A percentile compares a stretch with the other conserved stretches of the same genome.
Conservation (phyloP, 306 rosid species). For the Psophocarpus tetragonolobus region DNA sequence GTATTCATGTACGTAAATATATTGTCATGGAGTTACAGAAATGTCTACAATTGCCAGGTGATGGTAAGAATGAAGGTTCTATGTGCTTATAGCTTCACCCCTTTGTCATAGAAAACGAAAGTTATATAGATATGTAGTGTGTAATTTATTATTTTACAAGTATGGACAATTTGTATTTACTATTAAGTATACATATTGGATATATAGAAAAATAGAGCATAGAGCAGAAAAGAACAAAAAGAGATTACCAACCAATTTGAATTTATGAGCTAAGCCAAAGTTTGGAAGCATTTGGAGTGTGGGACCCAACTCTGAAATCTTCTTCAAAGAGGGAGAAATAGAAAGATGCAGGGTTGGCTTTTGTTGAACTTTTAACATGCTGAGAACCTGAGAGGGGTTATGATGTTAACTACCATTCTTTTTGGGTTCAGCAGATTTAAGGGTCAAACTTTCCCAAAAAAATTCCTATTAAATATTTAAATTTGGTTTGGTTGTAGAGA, state of each 20-base stretch:
- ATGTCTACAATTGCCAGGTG: constrained; percentile 8
- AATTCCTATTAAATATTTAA: constrained; percentile 32
- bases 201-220: background rate
- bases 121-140: background rate
- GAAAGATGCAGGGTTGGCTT: background rate
- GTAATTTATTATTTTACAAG: background rate
- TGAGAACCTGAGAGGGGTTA: constrained; percentile 50
- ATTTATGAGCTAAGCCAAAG: constrained; percentile 53
- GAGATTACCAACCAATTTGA: constrained; percentile 57
- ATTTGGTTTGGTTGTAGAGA: constrained; percentile 44
- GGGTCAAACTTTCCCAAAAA: constrained; percentile 54
- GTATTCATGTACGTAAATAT: background rate
- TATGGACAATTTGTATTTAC: constrained; percentile 16
- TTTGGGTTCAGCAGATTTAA: constrained; percentile 41
- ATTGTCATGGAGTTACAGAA: background rate
- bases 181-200: background rate
- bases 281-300: constrained; percentile 46
- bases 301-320: constrained; percentile 50
- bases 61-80: constrained; percentile 14
- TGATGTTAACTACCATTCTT: constrained; percentile 47
- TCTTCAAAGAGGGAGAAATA: background rate
- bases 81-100: background rate
- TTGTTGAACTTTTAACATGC: constrained; percentile 30
- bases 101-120: constrained; percentile 10
- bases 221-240: constrained; percentile 37